Evolutionary conservation across 2,329 filamentous ascomycete species (phyloP), one percentile per base, ranked within the genome.

Genomic region (Diaporthe citrichinensis): DNA sequence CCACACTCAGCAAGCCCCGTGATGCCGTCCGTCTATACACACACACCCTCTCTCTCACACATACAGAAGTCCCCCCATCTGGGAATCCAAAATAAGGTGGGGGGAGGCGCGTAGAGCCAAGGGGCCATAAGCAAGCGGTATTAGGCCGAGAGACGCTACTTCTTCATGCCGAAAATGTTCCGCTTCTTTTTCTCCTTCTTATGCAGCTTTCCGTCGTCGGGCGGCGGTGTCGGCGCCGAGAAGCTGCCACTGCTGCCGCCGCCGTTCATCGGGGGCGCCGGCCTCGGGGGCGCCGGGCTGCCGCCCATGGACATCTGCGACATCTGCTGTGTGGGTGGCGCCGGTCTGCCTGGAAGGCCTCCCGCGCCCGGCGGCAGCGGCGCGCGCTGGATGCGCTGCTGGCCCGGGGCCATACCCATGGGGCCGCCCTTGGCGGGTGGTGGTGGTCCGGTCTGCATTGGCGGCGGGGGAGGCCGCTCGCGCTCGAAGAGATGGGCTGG

Each of bases 401-500:
- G 80, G 41, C 83, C 81, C 51, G 79, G 79, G 36, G 79, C 81
- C 55, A 80, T 80, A 73, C 79, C 80, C 51, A 78, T 80, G 71
- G 79, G 77, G 41, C 74, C 55, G 77, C 78, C 28, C 76, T 55
- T 79, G 76, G 81, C 81, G 78, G 76, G 83, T 77, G 36, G 79
- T 20, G 69, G 73, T n/a, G 73, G 76, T n/a, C 77, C 59, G 86
- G 83, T 57, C 14, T 51, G 71, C 76, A 77, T 85, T 23, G 88
- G 88, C 9, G 88, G 88, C 14, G 89, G 89, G 3, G 88, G 85
- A 1, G 93, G 91, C 53, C 79, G 87, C 85, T 53, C 92, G 87
- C 92, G 91, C 83, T 98, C 95, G 79, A 97, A 97, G 14, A 99
- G 86, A 85, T 98, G 95, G 8, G 92, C 92, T 1, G 97, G 97